A percentile compares a stretch with the other conserved stretches of the same genome.
phyloP scores from a whole-genome alignment of 164 flowering plant genomes.

The Magnolia kwangsiensis region DNA sequence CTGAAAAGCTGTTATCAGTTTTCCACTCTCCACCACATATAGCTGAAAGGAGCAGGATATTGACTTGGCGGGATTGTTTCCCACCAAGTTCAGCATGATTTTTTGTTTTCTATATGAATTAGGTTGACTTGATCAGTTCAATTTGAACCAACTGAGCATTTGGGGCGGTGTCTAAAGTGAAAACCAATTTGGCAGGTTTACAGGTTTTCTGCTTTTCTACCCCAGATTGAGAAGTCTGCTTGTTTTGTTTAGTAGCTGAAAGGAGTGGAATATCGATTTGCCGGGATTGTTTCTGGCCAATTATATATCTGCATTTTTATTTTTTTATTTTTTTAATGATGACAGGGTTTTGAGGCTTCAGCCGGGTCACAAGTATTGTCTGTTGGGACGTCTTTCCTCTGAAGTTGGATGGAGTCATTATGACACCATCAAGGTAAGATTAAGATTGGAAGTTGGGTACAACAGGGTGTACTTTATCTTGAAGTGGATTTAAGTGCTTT shows the following conservation, averaged over 20 bases:
- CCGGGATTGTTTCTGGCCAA: not conserved
- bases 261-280: not conserved
- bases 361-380: constrained; percentile 85
- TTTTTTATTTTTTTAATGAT: not conserved
- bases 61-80: too few relatives aligned
- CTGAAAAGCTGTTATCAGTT: not conserved
- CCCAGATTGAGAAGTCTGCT: not conserved
- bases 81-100: too few relatives aligned
- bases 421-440: constrained; percentile 67
- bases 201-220: not conserved
- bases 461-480: not conserved
- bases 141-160: not conserved
- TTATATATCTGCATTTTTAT: not conserved
- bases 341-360: constrained; percentile 89
- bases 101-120: not conserved
- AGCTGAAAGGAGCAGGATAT: too few relatives aligned
- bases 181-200: not conserved
- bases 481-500: too few relatives aligned
- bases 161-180: not conserved
- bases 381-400: constrained; percentile 64
- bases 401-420: constrained; percentile 93
- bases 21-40: not conserved
- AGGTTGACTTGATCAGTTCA: not conserved
- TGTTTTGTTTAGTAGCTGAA: not conserved
- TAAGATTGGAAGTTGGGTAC: not conserved